Base-by-base conservation (phyloP, 495 filamentous ascomycete species). In the Lophiotrema nucula region DNA sequence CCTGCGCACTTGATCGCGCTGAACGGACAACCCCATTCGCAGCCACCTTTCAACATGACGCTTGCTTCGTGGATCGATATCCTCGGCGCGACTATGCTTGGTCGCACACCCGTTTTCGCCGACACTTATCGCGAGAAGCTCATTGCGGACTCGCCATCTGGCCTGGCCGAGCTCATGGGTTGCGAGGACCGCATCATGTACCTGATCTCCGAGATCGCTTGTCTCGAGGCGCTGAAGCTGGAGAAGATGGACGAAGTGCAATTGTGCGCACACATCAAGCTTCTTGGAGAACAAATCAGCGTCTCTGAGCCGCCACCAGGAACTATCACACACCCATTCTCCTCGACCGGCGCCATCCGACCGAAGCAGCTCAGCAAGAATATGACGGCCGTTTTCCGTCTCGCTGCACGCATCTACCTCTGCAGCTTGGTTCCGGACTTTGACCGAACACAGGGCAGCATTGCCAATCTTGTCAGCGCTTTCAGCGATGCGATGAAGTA, bases 131-230 rank as follows among this genome's bases (percentile, higher is more conserved):
- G 93, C 27, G 81, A 89, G 60, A 95, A 97, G 77, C 88, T 96
- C 68, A 79, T 95, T 12, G 85, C 79, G 53, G 75, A 80, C 0
- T 78, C 82, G 11, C 81, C 86, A 31, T 83, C 86, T 18, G 93
- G 93, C 2, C 77, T 98, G 19, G 83, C 85, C 33, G 93, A 97
- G 69, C 79, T 98, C 11, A 98, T 97, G 93, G 93, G 93, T 53
- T 98, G 93, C 72, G 93, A 98, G 54, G 93, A 98, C 74, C 83
- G 86, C 21, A 84, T 98, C 67, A 97, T 98, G 93, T 98, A 96
- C 69, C 80, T 97, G 58, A 96, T 98, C 67, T 96, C 91, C 1
- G 93, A 98, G 69, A 96, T 97, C 62, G 88, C 92, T 21, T 98
- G 93, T 73, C 79, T 98, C 33, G 93, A 98, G 64, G 87, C 88